A percentile compares a stretch with the other conserved stretches of the same genome.
Conservation (phyloP, 768 basidiomycete species). For the Trametes punicea region DNA sequence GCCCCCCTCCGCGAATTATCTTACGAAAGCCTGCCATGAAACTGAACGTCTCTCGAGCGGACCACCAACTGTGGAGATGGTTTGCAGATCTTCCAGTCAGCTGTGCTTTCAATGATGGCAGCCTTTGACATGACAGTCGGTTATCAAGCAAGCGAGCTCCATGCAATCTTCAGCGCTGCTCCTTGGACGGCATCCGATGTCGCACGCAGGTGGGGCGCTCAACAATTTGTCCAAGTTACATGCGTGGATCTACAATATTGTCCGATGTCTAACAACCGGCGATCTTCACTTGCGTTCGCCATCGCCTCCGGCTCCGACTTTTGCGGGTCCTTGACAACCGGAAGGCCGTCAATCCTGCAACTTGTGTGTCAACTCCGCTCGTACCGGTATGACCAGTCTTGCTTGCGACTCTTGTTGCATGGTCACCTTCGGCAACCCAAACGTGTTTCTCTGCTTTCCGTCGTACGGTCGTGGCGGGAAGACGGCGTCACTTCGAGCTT, state of each 20-base stretch:
- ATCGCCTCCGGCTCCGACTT: neutral
- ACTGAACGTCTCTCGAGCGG: slow-evolving; percentile 7
- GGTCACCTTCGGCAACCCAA: too few species aligned
- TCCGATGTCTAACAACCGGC: neutral
- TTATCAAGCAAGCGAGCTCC: neutral
- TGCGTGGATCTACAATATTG: neutral
- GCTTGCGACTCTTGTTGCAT: too few species aligned
- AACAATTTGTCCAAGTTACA: neutral
- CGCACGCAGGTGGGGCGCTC: neutral
- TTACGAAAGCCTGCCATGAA: neutral
- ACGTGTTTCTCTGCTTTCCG: too few species aligned
- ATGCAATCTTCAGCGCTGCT: neutral
- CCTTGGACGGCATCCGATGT: neutral
- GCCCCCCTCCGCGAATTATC: neutral
- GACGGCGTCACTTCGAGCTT: neutral
- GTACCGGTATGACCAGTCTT: neutral
- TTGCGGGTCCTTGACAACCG: neutral
- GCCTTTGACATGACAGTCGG: neutral
- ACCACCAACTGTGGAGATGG: too few species aligned
- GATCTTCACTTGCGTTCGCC: neutral
- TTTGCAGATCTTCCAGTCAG: too few species aligned
- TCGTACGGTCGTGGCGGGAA: too few species aligned
- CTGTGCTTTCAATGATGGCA: too few species aligned
- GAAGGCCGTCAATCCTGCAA: neutral
- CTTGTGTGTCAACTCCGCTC: neutral